phyloP scores from a whole-genome alignment of 108 stramenopile genomes.

The Nitzschia sp. region DNA sequence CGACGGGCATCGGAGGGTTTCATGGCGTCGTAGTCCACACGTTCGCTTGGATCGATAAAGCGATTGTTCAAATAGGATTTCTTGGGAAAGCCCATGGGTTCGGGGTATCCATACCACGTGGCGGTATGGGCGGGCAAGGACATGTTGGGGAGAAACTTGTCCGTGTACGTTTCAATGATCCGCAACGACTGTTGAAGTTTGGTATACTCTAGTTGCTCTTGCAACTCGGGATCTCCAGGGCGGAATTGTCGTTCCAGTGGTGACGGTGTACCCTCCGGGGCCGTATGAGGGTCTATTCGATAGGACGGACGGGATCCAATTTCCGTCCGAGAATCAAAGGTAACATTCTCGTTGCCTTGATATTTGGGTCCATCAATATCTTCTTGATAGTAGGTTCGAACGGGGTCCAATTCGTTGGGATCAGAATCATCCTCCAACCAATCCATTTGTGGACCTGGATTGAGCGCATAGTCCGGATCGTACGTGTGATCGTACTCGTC shows the following conservation, averaged over 20 bases:
- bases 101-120: slow-evolving; percentile 83
- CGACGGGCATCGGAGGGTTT: slow-evolving; percentile 63
- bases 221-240: slow-evolving; percentile 61
- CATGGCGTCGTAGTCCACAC: slow-evolving; percentile 68
- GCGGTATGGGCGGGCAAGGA: slow-evolving; percentile 67
- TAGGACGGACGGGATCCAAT: slow-evolving; percentile 65
- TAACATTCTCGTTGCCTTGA: not conserved
- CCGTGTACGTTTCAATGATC: slow-evolving; percentile 75
- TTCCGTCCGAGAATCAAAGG: slow-evolving; percentile 50
- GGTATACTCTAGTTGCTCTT: slow-evolving; percentile 59
- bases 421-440: too few relatives aligned
- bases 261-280: slow-evolving; percentile 39
- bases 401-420: too few relatives aligned
- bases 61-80: slow-evolving; percentile 78
- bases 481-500: not conserved
- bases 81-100: slow-evolving; percentile 50
- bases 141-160: slow-evolving; percentile 62
- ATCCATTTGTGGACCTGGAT: too few relatives aligned
- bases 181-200: slow-evolving; percentile 68
- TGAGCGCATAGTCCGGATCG: too few relatives aligned
- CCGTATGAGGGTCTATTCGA: slow-evolving; percentile 63
- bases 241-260: slow-evolving; percentile 58
- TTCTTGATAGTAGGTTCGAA: not conserved
- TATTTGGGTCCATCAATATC: not conserved
- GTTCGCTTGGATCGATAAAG: slow-evolving; percentile 63